Evolutionary conservation across 1,284 basidiomycete genomes (phyloP).

Genomic region (Puccinia novopanici): DNA sequence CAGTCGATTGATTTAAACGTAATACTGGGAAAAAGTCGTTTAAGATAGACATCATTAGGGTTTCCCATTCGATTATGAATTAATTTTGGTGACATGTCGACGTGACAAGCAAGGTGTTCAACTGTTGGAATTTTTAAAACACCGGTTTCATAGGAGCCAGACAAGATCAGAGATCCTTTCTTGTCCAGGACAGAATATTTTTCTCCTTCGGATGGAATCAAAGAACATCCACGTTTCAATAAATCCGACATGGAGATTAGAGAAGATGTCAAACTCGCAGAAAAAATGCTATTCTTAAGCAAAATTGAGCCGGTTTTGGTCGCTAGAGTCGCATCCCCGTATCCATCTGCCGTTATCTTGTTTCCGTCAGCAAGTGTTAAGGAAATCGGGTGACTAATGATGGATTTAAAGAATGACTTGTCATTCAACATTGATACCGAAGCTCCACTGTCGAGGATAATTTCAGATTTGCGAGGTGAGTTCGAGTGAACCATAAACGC

Average conservation of each 20-base stretch:
- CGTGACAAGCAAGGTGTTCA: not conserved
- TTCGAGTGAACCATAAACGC: not conserved
- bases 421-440: slow-evolving; percentile 2
- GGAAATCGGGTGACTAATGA: not conserved
- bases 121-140: no score
- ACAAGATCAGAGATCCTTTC: no score
- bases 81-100: not conserved
- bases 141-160: no score
- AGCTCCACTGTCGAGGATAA: not conserved
- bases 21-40: not conserved
- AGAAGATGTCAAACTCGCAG: not conserved
- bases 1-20: not conserved
- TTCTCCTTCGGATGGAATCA: no score
- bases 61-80: not conserved
- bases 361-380: not conserved
- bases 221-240: not conserved
- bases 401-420: not conserved
- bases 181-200: no score
- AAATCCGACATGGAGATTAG: not conserved
- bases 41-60: not conserved
- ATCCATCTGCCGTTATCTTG: slow-evolving; percentile 2
- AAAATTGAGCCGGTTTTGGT: not conserved
- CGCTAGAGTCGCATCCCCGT: not conserved
- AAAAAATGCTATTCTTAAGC: not conserved
- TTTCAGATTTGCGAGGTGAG: not conserved